phyloP scores from a whole-genome alignment of 495 filamentous ascomycete genomes.

The Chaetomium tenue region DNA sequence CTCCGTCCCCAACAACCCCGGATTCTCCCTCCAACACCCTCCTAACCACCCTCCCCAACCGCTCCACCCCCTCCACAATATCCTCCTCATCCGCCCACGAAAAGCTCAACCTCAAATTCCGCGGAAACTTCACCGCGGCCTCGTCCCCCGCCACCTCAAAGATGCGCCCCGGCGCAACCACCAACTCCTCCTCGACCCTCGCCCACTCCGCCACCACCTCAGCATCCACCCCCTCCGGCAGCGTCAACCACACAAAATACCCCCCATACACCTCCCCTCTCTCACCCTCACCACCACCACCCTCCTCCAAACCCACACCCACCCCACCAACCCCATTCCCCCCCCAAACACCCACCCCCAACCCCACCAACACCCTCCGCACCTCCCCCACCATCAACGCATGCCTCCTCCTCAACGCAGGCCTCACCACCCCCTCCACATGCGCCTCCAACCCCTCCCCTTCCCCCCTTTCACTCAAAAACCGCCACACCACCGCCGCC shows the following conservation, averaged over 20 bases:
- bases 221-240: conserved; percentile 53
- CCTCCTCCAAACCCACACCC: neutral
- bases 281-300: too few species aligned
- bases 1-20: neutral
- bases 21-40: conserved; percentile 8
- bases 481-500: conserved; percentile 61
- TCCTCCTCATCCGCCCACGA: conserved; percentile 70
- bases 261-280: conserved; percentile 57
- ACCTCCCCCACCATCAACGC: conserved; percentile 54
- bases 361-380: conserved; percentile 52
- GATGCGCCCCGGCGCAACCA: conserved; percentile 60
- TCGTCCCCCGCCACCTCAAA: conserved; percentile 66
- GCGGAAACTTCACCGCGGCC: conserved; percentile 48
- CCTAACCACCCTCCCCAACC: conserved; percentile 54
- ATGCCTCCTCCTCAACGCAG: conserved; percentile 58
- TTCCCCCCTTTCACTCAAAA: conserved; percentile 51
- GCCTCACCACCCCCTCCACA: conserved; percentile 44
- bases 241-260: conserved; percentile 75
- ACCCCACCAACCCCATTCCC: neutral
- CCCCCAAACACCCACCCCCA: conserved; percentile 53
- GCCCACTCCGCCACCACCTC: conserved; percentile 55
- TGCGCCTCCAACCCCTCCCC: conserved; percentile 40
- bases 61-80: conserved; percentile 64
- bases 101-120: conserved; percentile 65
- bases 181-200: conserved; percentile 56